These are phyloP conservation scores for Hanseniaspora clermontiae DNA, from an alignment of 805 yeast species.

Conservation along the genomic window DNA sequence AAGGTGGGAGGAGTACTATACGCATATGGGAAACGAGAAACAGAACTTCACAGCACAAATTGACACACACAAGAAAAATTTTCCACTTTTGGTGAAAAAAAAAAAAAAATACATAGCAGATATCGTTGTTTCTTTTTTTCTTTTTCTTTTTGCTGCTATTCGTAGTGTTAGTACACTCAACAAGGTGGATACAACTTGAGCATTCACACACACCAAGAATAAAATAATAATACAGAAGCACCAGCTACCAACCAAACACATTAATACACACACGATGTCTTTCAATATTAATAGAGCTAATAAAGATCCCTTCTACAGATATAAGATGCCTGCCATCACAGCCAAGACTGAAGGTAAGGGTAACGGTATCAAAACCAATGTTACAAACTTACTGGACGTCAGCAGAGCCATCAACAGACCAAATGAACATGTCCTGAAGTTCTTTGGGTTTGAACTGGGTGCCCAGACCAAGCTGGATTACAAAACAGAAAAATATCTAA, in stretches of 20 bases:
- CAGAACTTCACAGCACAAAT: too few relatives aligned
- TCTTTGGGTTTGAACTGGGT: constrained; percentile 92
- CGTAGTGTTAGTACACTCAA: too few relatives aligned
- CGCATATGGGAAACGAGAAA: too few relatives aligned
- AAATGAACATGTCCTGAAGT: constrained; percentile 79
- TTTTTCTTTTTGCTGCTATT: too few relatives aligned
- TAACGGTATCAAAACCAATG: constrained; percentile 95
- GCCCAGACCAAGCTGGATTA: constrained; percentile 84
- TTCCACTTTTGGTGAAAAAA: not conserved
- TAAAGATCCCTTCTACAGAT: constrained; percentile 96
- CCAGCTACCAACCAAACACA: not conserved
- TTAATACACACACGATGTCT: constrained; percentile 45
- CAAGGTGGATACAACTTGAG: too few relatives aligned
- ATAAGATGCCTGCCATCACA: constrained; percentile 96
- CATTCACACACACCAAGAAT: too few relatives aligned
- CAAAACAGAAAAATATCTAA: constrained; percentile 71
- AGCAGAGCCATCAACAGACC: constrained; percentile 93
- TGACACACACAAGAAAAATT: not conserved
- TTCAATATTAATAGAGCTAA: constrained; percentile 94
- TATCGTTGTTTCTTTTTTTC: not conserved
- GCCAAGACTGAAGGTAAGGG: constrained; percentile 98
- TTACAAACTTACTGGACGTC: constrained; percentile 79
- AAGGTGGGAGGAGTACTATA: too few relatives aligned
- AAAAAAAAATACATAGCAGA: not conserved
- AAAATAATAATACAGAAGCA: too few relatives aligned